Evolutionary conservation across 2,329 filamentous ascomycete species (phyloP).

Genomic region (Epichloe gansuensis): DNA sequence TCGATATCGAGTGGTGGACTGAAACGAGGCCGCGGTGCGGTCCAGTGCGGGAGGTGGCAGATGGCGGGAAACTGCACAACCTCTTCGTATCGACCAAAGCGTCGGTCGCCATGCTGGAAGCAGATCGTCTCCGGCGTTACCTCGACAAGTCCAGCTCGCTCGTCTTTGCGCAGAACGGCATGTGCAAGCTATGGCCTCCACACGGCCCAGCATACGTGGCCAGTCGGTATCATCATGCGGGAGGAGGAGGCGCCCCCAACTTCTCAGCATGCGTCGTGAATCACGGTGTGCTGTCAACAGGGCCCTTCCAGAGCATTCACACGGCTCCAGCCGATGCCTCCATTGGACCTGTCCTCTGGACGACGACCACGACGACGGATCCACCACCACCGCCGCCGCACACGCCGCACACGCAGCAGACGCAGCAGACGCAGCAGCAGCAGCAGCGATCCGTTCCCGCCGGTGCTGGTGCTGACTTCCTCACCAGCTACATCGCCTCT

Average conservation of each 20-base stretch:
- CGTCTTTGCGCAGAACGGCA: slow-evolving; percentile 78
- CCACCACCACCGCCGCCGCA: slow-evolving; percentile 1
- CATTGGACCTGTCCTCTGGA: slow-evolving; percentile 32
- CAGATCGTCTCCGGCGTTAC: slow-evolving; percentile 45
- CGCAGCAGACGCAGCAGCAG: background rate
- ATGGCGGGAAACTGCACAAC: slow-evolving; percentile 43
- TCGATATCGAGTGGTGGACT: slow-evolving; percentile 43
- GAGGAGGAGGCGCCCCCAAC: slow-evolving; percentile 35
- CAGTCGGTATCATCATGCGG: slow-evolving; percentile 24
- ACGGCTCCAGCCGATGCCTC: slow-evolving; percentile 35
- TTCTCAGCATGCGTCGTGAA: slow-evolving; percentile 58
- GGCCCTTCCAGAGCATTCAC: slow-evolving; percentile 38
- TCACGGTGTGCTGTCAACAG: slow-evolving; percentile 40
- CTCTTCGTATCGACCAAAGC: slow-evolving; percentile 73
- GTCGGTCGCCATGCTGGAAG: slow-evolving; percentile 48
- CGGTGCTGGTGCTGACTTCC: slow-evolving; percentile 18
- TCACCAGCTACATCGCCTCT: slow-evolving; percentile 28
- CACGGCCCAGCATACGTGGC: slow-evolving; percentile 30
- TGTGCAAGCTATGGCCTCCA: slow-evolving; percentile 54
- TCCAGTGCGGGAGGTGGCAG: slow-evolving; percentile 26
- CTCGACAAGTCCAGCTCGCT: slow-evolving; percentile 55
- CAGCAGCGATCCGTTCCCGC: background rate
- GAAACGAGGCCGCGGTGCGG: slow-evolving; percentile 26
- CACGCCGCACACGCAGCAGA: background rate
- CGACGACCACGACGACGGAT: slow-evolving; percentile 1